phyloP scores from a whole-genome alignment of 2,329 filamentous ascomycete species.

The Metarhizium sp. region DNA sequence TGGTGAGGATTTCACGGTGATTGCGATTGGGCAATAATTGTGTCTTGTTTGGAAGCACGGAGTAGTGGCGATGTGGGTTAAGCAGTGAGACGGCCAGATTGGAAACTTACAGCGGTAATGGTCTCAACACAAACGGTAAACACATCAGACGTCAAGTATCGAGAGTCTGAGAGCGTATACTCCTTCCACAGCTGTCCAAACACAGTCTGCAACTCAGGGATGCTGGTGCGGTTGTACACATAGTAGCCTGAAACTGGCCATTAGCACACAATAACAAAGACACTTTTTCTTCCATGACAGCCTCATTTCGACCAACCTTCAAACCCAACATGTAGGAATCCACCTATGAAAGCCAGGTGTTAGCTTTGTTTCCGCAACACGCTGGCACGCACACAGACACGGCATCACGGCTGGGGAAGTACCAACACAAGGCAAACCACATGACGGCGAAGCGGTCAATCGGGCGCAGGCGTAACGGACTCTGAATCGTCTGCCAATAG shows the following conservation, averaged over 20 bases:
- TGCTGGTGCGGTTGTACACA: conserved; percentile 54
- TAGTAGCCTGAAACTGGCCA: conserved; percentile 53
- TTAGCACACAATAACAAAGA: not conserved
- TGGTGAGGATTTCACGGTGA: not conserved
- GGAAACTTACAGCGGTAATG: conserved; percentile 58
- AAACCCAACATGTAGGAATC: conserved; percentile 69
- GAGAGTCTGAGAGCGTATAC: conserved; percentile 77
- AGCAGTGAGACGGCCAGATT: not conserved
- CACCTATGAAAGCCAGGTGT: conserved; percentile 32
- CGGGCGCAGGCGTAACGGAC: conserved; percentile 12
- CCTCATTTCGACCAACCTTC: conserved; percentile 44
- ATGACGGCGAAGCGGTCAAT: conserved; percentile 33
- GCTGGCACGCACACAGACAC: not conserved
- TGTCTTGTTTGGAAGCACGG: not conserved
- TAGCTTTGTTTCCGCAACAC: not conserved
- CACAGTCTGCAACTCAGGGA: conserved; percentile 60
- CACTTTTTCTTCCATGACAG: not conserved
- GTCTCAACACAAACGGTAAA: conserved; percentile 85
- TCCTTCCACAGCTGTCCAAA: conserved; percentile 91
- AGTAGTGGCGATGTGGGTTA: not conserved
- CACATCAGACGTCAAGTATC: conserved; percentile 72
- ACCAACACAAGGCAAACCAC: conserved; percentile 49
- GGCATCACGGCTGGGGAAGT: not conserved
- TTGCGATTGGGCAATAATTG: not conserved
- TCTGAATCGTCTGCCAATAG: conserved; percentile 13